Evolutionary conservation across 2,329 filamentous ascomycete species (phyloP).

Genomic region (Nemania bipapillata): DNA sequence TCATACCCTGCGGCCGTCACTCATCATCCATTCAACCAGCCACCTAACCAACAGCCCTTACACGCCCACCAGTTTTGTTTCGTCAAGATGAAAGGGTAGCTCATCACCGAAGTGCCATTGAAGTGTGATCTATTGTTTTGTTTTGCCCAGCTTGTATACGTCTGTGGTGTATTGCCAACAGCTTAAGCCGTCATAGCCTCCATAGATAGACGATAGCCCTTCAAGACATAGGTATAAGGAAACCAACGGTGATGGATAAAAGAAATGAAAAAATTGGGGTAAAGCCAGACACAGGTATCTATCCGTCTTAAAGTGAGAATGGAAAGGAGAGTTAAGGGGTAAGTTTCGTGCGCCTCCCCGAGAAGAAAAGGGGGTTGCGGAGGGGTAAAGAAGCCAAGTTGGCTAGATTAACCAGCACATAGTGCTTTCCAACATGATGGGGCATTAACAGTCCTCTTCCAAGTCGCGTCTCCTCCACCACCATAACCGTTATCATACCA

Average conservation of each 20-base stretch:
- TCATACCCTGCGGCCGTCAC: neutral
- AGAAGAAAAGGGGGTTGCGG: no score
- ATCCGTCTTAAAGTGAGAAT: constrained; percentile 9
- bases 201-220: neutral
- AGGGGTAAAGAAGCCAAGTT: constrained; percentile 30
- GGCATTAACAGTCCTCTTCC: neutral
- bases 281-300: constrained; percentile 9
- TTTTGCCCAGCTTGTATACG: neutral
- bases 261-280: neutral
- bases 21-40: constrained; percentile 3
- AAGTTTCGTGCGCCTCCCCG: constrained; percentile 11
- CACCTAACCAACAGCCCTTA: neutral
- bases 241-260: neutral
- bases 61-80: neutral
- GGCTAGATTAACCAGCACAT: constrained; percentile 3
- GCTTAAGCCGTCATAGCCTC: neutral
- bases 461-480: neutral
- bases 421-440: constrained; percentile 4
- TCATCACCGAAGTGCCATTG: neutral
- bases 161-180: neutral
- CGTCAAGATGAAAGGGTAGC: neutral
- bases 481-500: neutral
- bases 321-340: constrained; percentile 18
- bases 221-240: neutral
- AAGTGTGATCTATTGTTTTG: constrained; percentile 3